Evolutionary conservation across 495 filamentous ascomycete species (phyloP).

Genomic region (Penicillium soppii): DNA sequence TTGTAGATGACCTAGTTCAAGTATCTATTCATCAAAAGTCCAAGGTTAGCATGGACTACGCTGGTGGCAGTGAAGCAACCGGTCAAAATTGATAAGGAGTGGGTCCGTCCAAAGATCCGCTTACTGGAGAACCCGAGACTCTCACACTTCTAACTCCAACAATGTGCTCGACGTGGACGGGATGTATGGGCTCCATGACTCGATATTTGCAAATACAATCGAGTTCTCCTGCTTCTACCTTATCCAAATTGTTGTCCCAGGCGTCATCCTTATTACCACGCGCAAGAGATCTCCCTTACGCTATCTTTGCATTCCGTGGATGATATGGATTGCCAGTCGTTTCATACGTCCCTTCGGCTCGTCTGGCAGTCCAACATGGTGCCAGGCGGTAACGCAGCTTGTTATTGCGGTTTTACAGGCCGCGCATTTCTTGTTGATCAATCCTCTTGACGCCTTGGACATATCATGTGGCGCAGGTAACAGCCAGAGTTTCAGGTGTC

Average conservation of each 20-base stretch:
- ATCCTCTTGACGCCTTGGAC: background rate
- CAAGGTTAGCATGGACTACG: too few species aligned
- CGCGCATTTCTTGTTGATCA: constrained; percentile 5
- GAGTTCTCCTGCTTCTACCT: background rate
- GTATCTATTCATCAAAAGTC: too few species aligned
- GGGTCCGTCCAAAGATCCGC: too few species aligned
- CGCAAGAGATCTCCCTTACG: constrained; percentile 5
- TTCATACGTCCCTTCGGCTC: constrained; percentile 6
- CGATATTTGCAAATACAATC: background rate
- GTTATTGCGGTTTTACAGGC: constrained; percentile 3
- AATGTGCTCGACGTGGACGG: background rate
- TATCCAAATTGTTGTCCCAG: background rate
- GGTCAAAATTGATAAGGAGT: background rate
- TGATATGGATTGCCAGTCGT: constrained; percentile 1
- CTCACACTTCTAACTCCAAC: background rate
- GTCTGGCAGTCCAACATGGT: constrained; percentile 7
- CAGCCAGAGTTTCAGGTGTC: background rate
- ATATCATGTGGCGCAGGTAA: background rate
- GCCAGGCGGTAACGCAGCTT: constrained; percentile 5
- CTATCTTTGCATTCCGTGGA: background rate
- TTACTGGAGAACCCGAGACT: too few species aligned
- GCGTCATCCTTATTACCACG: constrained; percentile 1
- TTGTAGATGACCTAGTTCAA: too few species aligned
- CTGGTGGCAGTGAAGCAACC: too few species aligned
- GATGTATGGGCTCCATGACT: constrained; percentile 8